Percentiles rank a stretch among this genome's conserved stretches.
These are phyloP conservation scores for Leucaena leucocephala DNA, from an alignment of 306 rosid species.

Conservation along the genomic window DNA sequence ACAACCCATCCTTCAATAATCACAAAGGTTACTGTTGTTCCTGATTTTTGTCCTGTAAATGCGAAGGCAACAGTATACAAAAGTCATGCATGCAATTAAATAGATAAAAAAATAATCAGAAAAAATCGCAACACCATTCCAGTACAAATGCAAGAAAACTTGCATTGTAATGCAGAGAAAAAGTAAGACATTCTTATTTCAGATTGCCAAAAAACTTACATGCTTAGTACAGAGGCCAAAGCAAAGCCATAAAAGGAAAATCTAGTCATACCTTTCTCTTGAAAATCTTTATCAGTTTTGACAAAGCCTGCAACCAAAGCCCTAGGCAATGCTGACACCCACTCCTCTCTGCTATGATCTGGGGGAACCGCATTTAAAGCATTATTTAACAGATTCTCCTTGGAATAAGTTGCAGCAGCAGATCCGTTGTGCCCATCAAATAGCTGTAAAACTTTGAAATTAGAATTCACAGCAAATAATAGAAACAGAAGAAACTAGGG, in stretches of 20 bases:
- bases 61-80: constrained; percentile 28
- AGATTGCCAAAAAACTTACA: background rate
- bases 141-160: background rate
- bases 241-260: constrained; percentile 25
- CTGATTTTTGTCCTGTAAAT: constrained; percentile 75
- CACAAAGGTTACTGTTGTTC: constrained; percentile 96
- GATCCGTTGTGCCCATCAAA: constrained; percentile 99
- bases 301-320: constrained; percentile 98
- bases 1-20: constrained; percentile 97
- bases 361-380: constrained; percentile 78
- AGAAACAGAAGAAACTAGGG: constrained; percentile 8
- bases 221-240: constrained; percentile 13
- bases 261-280: constrained; percentile 62
- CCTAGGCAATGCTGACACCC: constrained; percentile 95
- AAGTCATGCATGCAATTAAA: constrained; percentile 18
- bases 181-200: background rate
- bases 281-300: constrained; percentile 95
- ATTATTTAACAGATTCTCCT: constrained; percentile 89
- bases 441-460: constrained; percentile 61
- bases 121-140: background rate
- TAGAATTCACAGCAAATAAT: constrained; percentile 39
- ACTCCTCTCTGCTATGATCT: constrained; percentile 94
- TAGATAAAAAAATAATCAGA: background rate
- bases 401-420: constrained; percentile 93
- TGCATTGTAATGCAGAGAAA: too few relatives aligned